Percentiles rank a stretch among this genome's conserved stretches.
Conservation (phyloP, 2,329 filamentous ascomycete species). For the Xylaria sp. region DNA sequence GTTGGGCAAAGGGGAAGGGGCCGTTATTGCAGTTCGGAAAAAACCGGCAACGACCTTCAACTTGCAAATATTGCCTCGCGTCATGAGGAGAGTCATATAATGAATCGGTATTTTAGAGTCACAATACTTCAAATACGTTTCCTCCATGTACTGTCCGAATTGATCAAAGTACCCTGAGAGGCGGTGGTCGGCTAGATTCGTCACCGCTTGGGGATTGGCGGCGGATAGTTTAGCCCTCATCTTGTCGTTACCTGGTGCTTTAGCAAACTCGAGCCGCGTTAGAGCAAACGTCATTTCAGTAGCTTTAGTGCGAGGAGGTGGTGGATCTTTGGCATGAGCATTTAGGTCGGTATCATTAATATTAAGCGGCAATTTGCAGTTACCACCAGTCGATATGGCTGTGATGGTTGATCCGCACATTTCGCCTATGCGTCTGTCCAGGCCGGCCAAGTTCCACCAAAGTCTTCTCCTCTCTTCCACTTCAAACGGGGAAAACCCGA, state of each 20-base stretch:
- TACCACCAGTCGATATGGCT: slow-evolving; percentile 57
- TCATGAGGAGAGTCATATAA: slow-evolving; percentile 64
- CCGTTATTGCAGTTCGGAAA: slow-evolving; percentile 52
- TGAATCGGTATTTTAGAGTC: slow-evolving; percentile 65
- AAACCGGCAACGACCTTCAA: slow-evolving; percentile 61
- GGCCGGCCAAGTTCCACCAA: slow-evolving; percentile 74
- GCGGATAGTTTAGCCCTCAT: slow-evolving; percentile 42
- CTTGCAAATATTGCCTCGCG: slow-evolving; percentile 60
- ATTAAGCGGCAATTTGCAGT: slow-evolving; percentile 64
- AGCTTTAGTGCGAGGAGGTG: slow-evolving; percentile 53
- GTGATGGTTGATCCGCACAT: slow-evolving; percentile 65
- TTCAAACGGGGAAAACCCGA: slow-evolving; percentile 61
- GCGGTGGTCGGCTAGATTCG: slow-evolving; percentile 56
- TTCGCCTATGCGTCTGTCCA: slow-evolving; percentile 72
- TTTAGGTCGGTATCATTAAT: slow-evolving; percentile 67
- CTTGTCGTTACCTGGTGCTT: slow-evolving; percentile 57
- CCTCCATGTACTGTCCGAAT: slow-evolving; percentile 61
- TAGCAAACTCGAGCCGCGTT: slow-evolving; percentile 61
- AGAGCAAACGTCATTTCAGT: slow-evolving; percentile 67
- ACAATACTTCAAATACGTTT: slow-evolving; percentile 60
- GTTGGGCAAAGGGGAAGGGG: slow-evolving; percentile 47
- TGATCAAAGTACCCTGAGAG: slow-evolving; percentile 57
- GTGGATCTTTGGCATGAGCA: slow-evolving; percentile 60
- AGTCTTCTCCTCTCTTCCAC: slow-evolving; percentile 72
- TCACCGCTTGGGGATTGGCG: slow-evolving; percentile 49